phyloP scores from a whole-genome alignment of 441 rosid genomes.

The Erodium moschatum region DNA sequence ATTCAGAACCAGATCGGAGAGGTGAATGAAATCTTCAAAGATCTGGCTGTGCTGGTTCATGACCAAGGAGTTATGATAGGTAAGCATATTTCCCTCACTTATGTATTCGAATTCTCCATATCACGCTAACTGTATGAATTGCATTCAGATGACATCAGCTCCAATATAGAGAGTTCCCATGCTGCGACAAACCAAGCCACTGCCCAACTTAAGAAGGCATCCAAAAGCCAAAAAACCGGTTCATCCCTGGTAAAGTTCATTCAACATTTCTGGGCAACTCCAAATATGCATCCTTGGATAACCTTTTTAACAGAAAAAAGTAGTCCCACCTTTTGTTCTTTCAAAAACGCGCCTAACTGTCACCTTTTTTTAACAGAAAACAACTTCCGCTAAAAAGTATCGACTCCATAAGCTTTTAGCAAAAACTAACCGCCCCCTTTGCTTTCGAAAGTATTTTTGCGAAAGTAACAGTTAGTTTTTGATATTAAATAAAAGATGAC shows the following conservation, averaged over 20 bases:
- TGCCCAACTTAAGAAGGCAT: conserved; percentile 46
- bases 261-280: not conserved
- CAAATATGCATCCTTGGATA: no score
- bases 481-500: no score
- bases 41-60: conserved; percentile 62
- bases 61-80: conserved; percentile 65
- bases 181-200: conserved; percentile 42
- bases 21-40: conserved; percentile 60
- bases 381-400: no score
- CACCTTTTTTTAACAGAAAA: no score
- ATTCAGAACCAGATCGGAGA: conserved; percentile 52
- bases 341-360: no score
- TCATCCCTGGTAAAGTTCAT: conserved; percentile 41
- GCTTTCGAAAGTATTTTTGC: no score
- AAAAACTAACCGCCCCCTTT: no score
- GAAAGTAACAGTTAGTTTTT: no score
- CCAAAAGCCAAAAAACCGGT: conserved; percentile 49
- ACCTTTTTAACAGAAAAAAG: no score
- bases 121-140: conserved; percentile 1
- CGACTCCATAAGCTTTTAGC: no score
- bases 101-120: not conserved
- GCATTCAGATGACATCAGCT: conserved; percentile 48
- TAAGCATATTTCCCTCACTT: conserved; percentile 25
- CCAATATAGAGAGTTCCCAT: conserved; percentile 47
- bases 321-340: no score